These are phyloP conservation scores for Eremochloa ophiuroides DNA, from an alignment of 176 grass and related monocot genomes.

Conservation along the genomic window DNA sequence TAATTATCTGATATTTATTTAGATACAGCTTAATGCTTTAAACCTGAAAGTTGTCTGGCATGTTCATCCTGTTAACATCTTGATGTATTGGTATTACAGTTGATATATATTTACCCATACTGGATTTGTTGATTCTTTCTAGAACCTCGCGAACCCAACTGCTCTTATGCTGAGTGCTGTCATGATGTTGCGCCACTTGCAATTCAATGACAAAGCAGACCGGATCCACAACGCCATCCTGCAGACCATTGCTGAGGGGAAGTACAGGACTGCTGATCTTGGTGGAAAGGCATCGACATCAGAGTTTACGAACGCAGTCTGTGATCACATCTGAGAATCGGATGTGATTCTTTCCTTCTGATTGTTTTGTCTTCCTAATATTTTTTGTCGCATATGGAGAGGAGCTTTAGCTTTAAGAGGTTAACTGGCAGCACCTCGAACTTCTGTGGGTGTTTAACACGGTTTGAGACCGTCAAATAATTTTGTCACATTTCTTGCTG, in stretches of 20 bases:
- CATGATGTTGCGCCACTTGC: constrained; percentile 92
- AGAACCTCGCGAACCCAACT: constrained; percentile 96
- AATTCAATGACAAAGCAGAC: constrained; percentile 79
- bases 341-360: constrained; percentile 6
- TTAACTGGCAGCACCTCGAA: constrained; percentile 34
- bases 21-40: not conserved
- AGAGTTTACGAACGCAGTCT: constrained; percentile 89
- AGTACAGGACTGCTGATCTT: constrained; percentile 75
- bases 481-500: constrained; percentile 19
- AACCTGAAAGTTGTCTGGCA: not conserved
- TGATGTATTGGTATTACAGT: not conserved
- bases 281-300: constrained; percentile 70
- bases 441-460: constrained; percentile 23
- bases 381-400: constrained; percentile 36
- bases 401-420: constrained; percentile 39
- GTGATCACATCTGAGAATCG: constrained; percentile 62
- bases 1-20: not conserved
- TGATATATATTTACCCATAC: not conserved
- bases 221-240: constrained; percentile 85
- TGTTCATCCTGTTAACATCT: not conserved
- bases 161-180: constrained; percentile 89
- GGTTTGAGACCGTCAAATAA: constrained; percentile 42
- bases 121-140: constrained; percentile 24
- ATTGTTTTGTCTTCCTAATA: constrained; percentile 9
- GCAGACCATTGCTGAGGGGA: constrained; percentile 71